Evolutionary conservation across 176 grass and related monocot genomes (phyloP).

Genomic region (Chrysopogon serrulatus): DNA sequence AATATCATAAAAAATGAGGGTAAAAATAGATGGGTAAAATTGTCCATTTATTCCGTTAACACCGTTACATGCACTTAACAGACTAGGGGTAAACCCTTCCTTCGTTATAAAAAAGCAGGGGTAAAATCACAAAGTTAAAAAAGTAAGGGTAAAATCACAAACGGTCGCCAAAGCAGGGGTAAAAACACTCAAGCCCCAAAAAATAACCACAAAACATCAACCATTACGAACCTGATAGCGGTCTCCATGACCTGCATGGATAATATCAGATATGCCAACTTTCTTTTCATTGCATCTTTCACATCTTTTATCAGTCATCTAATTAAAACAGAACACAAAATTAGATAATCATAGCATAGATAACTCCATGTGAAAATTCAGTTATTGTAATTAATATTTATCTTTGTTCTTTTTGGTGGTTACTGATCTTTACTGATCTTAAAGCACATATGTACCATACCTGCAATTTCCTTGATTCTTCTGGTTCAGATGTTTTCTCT

Average conservation of each 20-base stretch:
- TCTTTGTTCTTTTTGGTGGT: neutral
- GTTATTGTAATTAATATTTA: conserved; percentile 2
- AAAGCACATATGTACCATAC: conserved; percentile 31
- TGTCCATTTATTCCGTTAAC: too few relatives aligned
- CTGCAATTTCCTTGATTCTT: conserved; percentile 76
- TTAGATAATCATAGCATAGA: conserved; percentile 6
- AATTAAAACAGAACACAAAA: conserved; percentile 27
- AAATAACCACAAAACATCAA: neutral
- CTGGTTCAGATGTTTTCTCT: conserved; percentile 84
- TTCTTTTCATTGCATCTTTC: conserved; percentile 73
- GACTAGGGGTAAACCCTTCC: too few relatives aligned
- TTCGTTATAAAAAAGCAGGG: too few relatives aligned
- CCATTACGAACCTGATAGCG: conserved; percentile 73
- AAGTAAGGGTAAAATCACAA: too few relatives aligned
- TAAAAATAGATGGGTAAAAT: too few relatives aligned
- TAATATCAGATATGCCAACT: conserved; percentile 78
- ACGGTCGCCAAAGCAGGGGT: too few relatives aligned
- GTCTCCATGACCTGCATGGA: conserved; percentile 82
- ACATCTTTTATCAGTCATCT: conserved; percentile 95
- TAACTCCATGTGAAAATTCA: neutral
- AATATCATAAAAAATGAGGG: too few relatives aligned
- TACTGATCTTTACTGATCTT: conserved; percentile 14
- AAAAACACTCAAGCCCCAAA: too few relatives aligned
- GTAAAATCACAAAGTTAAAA: too few relatives aligned
- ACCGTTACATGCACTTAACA: too few relatives aligned